phyloP scores from a whole-genome alignment of 2,329 filamentous ascomycete species.

The Aspergillus spinulosporus region DNA sequence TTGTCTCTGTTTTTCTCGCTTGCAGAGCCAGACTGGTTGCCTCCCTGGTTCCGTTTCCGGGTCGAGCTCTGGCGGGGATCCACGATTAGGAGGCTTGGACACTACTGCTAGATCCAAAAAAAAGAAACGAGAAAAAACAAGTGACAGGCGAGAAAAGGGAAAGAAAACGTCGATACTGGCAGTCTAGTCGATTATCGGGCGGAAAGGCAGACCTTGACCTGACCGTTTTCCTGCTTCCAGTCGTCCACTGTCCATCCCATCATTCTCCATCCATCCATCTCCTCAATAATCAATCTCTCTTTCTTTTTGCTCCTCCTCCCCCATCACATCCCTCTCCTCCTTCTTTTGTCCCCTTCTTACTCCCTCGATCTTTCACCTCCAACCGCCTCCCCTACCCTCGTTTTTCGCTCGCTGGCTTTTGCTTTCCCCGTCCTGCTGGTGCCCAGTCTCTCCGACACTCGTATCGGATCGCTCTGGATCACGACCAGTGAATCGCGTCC shows the following conservation, averaged over 20 bases:
- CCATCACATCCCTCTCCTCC: conserved; percentile 19
- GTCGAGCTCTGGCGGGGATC: conserved; percentile 37
- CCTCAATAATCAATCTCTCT: conserved; percentile 2
- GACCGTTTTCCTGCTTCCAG: conserved; percentile 20
- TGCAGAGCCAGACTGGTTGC: conserved; percentile 24
- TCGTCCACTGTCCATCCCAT: conserved; percentile 13
- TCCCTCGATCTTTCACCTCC: conserved; percentile 12
- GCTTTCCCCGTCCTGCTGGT: conserved; percentile 15
- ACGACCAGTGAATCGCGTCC: conserved; percentile 20
- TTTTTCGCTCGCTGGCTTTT: conserved; percentile 12
- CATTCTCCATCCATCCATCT: conserved; percentile 15
- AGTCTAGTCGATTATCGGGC: conserved; percentile 14
- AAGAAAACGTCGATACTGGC: conserved; percentile 15
- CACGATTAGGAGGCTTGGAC: conserved; percentile 28
- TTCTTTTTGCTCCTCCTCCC: conserved; percentile 13
- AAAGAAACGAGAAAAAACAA: conserved; percentile 16
- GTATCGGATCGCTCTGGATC: conserved; percentile 17
- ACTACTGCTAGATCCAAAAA: conserved; percentile 16
- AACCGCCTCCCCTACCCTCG: conserved; percentile 22
- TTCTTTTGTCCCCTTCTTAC: conserved; percentile 21
- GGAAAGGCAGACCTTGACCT: conserved; percentile 23
- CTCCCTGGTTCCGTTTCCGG: conserved; percentile 36
- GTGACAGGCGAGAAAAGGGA: conserved; percentile 11
- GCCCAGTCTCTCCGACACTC: conserved; percentile 12
- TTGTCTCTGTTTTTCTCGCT: conserved; percentile 22